Percentiles rank a stretch among this genome's conserved stretches.
phyloP scores from a whole-genome alignment of 139 green algal species.

The Closterium sp. region DNA sequence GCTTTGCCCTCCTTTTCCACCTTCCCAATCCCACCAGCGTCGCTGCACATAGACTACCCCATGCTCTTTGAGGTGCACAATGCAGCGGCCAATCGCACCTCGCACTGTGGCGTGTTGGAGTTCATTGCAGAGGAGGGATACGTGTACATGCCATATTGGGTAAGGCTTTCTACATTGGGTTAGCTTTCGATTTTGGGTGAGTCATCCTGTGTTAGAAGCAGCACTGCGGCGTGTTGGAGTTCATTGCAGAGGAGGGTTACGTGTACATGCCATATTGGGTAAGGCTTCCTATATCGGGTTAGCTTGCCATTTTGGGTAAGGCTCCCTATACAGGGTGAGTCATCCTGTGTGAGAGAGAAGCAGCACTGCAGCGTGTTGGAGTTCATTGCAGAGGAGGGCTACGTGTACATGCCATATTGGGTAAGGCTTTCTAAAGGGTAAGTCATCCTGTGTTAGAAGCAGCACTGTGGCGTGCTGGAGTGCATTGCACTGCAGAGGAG shows the following conservation, averaged over 20 bases:
- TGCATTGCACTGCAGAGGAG: too few relatives aligned
- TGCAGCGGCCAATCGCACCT: slow-evolving; percentile 58
- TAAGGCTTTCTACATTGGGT: slow-evolving; percentile 8
- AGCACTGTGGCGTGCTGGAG: too few relatives aligned
- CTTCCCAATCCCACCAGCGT: slow-evolving; percentile 56
- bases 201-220: too few relatives aligned
- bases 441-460: too few relatives aligned
- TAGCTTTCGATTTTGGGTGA: too few relatives aligned
- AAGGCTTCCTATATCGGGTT: background rate
- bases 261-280: background rate
- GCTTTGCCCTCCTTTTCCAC: background rate
- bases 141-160: slow-evolving; percentile 96
- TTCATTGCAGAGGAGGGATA: slow-evolving; percentile 96
- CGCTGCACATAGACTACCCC: slow-evolving; percentile 94
- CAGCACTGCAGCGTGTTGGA: too few relatives aligned
- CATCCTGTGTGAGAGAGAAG: too few relatives aligned
- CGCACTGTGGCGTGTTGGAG: slow-evolving; percentile 97
- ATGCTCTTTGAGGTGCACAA: slow-evolving; percentile 97
- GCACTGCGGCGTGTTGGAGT: background rate
- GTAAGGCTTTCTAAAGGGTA: too few relatives aligned
- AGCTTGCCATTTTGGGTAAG: too few relatives aligned
- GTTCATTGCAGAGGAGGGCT: too few relatives aligned
- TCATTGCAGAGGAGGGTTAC: background rate
- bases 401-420: too few relatives aligned
- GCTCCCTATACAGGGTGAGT: too few relatives aligned